Base-by-base conservation (phyloP, 768 basidiomycete species). In the Boletus coccyginus region DNA sequence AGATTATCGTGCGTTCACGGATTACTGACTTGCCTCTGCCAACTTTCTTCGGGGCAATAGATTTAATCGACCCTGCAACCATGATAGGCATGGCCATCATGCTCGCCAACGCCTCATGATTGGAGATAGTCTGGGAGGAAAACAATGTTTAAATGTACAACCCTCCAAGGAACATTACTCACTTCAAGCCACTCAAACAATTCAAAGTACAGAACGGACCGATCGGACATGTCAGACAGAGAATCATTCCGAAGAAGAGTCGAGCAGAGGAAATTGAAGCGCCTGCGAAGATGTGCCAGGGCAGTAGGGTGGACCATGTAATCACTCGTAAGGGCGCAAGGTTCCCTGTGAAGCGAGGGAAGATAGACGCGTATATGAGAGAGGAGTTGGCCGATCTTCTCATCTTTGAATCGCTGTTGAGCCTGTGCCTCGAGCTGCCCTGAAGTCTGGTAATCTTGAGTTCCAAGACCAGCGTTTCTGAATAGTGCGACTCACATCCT, bases 1-100 rank as follows among this genome's bases (percentile, higher is more conserved):
- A 98, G 47, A 90, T 70, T 56, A 95, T 86, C 3, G 83, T 87
- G 32, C 92, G 85, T 68, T 94, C 93, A 32, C 92, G 84, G 56
- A 87, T 81, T 9, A 80, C 75, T 16, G 79, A 72, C 57, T 75
- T 77, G 46, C 74, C 71, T 50, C 73, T 77, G 5, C 73, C 65
- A 21, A 74, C 65, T 62, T 78, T 82, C 76, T 82, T 86, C n/a
- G 82, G 75, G 5, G 77, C 76, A n/a, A 85, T 74, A 7, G 79
- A 75, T 67, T 88, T 88, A 50, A 85, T 80, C 19, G 87, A 87
- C 6, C 80, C 77, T 19, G 85, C 82, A n/a, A 86, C 85, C 93
- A 94, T 94, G 67, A 92, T 92, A 7, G 94, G 93, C 92, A 95
- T 96, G 2, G 92, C 93, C 85, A 96, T 92, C 89, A 95, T 94